Conservation (phyloP, 495 filamentous ascomycete species). For the Stereocaulon alpinum region DNA sequence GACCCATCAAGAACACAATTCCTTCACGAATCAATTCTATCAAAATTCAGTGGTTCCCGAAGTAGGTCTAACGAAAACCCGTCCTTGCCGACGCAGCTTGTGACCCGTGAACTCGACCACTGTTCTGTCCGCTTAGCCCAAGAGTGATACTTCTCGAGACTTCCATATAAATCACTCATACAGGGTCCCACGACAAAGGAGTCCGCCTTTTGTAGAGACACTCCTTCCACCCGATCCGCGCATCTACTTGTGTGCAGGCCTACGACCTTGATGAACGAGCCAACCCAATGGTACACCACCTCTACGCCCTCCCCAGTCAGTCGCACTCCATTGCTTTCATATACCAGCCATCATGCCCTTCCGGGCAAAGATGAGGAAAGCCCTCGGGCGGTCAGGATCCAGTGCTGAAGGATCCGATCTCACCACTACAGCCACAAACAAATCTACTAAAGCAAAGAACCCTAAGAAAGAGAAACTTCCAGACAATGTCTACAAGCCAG, state of each 20-base stretch:
- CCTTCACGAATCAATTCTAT: neutral
- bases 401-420: conserved; percentile 17
- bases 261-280: neutral
- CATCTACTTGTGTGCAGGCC: neutral
- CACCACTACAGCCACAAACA: conserved; percentile 20
- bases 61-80: neutral
- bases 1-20: neutral
- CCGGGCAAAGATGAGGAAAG: conserved; percentile 30
- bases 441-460: conserved; percentile 14
- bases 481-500: conserved; percentile 33
- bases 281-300: neutral
- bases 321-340: neutral
- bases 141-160: neutral
- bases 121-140: neutral
- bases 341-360: conserved; percentile 31
- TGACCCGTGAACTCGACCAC: neutral
- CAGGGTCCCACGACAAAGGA: neutral
- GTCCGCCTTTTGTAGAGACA: neutral
- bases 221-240: neutral
- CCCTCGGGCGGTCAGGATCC: conserved; percentile 15
- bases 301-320: neutral
- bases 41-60: neutral
- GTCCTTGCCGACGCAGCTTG: neutral
- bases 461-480: conserved; percentile 36
- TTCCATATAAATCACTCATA: neutral